phyloP scores from a whole-genome alignment of 1,139 yeast species.

The Suhomyces guaymorum region DNA sequence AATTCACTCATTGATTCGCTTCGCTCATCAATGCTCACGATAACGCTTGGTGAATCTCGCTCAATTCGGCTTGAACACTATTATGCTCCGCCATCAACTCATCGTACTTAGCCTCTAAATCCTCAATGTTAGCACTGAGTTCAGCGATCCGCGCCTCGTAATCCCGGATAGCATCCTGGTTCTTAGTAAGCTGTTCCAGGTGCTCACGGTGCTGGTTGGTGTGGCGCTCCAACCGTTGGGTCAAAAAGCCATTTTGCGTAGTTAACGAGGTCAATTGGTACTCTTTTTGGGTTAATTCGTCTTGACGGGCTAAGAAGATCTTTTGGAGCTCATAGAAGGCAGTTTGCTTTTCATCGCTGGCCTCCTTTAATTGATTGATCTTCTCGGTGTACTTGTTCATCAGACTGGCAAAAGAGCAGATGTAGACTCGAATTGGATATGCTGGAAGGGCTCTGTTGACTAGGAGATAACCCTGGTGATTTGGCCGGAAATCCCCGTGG shows the following conservation, averaged over 20 bases:
- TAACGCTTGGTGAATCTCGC: conserved; percentile 18
- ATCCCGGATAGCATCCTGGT: conserved; percentile 10
- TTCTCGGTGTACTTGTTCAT: conserved; percentile 20
- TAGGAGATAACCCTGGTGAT: too few relatives aligned
- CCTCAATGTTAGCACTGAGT: conserved; percentile 13
- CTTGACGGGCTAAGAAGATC: conserved; percentile 11
- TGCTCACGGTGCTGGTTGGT: conserved; percentile 8
- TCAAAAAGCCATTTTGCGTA: conserved; percentile 16
- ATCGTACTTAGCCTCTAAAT: conserved; percentile 17
- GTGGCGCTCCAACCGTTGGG: conserved; percentile 11
- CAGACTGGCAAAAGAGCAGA: too few relatives aligned
- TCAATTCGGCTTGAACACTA: conserved; percentile 16
- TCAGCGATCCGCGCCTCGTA: conserved; percentile 5
- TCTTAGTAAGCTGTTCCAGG: conserved; percentile 11
- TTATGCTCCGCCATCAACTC: conserved; percentile 10
- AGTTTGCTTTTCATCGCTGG: conserved; percentile 17
- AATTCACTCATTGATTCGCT: too few relatives aligned
- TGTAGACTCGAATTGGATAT: too few relatives aligned
- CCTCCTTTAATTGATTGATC: conserved; percentile 15
- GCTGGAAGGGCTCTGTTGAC: too few relatives aligned
- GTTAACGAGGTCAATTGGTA: conserved; percentile 16
- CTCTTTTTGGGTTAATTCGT: conserved; percentile 20
- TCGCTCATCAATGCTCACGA: conserved; percentile 1
- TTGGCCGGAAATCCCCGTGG: too few relatives aligned
- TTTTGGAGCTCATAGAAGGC: conserved; percentile 19